Evolutionary conservation across 345 rosid species (phyloP), one percentile per base, ranked within the genome.

Genomic region (Jatropha curcas): DNA sequence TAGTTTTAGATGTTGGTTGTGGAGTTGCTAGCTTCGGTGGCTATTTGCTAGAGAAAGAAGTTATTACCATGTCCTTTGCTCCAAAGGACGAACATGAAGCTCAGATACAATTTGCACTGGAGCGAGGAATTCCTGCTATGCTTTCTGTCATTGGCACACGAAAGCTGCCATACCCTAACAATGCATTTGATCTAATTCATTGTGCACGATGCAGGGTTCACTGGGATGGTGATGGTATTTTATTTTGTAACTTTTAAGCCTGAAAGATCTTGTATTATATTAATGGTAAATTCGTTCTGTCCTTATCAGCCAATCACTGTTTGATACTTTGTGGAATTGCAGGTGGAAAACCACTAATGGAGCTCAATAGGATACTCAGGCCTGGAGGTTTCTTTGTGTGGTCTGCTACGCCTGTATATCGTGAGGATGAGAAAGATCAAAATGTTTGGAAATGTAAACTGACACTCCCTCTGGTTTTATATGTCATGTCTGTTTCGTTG

Each of bases 41-140:
- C 50, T 85, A 81, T 76, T 81, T 94, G 81, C 75, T 89, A 70
- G 91, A 90, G 69, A 90, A 77, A 84, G 77, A 83, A 83, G 98
- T 89, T 12, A 83, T 94, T 69, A 88, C 97, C 28, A 89, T 94
- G 97, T 94, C 98, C 19, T 84, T 94, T 71, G 97, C 97, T 6
- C 98, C 98, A 17, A 94, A 94, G 85, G 98, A 92, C 77, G 97
- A 94, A 72, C 98, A 94, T 22, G 97, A 94, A 80, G 98, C 98
- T 84, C 98, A 92, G 86, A 92, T 94, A 80, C 97, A 94, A 82
- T 92, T 94, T 76, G 95, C 97, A 59, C 77, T 94, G 48, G 98
- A 94, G 79, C 84, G 98, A 60, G 97, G 98, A 66, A 89, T 94
- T 75, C 97, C 97, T 71, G 98, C 98, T 39, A 89, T 80, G 4